Conservation (phyloP, 2,329 filamentous ascomycete species). For the Colletotrichum echinochloae region DNA sequence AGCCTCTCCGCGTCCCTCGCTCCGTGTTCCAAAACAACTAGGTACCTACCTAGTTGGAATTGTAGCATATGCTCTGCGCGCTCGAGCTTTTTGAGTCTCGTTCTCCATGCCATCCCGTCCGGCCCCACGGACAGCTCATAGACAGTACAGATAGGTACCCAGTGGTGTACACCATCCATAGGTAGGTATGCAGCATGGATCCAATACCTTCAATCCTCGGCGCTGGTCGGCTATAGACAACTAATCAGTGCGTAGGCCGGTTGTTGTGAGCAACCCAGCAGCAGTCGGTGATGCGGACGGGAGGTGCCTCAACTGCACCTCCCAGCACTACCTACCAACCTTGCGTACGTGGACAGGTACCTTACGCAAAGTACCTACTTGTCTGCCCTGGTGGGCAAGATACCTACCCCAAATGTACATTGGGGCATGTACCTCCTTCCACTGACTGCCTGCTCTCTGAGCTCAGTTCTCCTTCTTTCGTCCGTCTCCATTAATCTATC, state of each 20-base stretch:
- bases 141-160: not conserved
- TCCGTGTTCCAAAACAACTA: not conserved
- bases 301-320: not conserved
- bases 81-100: not conserved
- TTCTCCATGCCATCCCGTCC: constrained; percentile 11
- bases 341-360: too few relatives aligned
- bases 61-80: not conserved
- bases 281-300: not conserved
- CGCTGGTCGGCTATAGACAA: constrained; percentile 19
- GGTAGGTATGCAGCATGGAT: constrained; percentile 4
- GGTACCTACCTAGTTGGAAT: too few relatives aligned
- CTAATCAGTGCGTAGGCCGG: constrained; percentile 31
- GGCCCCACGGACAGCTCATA: constrained; percentile 7
- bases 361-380: too few relatives aligned
- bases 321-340: too few relatives aligned
- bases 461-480: constrained; percentile 9
- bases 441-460: constrained; percentile 1
- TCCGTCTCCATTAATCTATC: constrained; percentile 14
- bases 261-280: constrained; percentile 10
- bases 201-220: constrained; percentile 13
- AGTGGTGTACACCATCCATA: not conserved
- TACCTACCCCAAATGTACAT: too few relatives aligned
- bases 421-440: not conserved
- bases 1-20: not conserved
- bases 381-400: too few relatives aligned